These are phyloP conservation scores for Cubamyces lactineus DNA, from an alignment of 768 basidiomycete genomes.

Conservation along the genomic window DNA sequence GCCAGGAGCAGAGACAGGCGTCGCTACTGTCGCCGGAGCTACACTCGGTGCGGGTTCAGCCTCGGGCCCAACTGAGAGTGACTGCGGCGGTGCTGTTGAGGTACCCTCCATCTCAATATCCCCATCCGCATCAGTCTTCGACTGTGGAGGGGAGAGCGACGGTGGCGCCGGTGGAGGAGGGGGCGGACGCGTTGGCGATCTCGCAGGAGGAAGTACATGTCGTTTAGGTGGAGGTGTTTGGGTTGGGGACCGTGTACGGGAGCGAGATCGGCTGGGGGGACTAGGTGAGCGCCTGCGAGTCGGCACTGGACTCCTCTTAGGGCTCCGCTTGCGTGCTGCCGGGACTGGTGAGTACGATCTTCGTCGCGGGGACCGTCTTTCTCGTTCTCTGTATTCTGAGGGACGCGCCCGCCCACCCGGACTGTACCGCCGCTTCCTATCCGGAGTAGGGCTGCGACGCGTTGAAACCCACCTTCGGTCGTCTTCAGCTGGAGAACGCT, in stretches of 20 bases:
- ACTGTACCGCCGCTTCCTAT: slow-evolving; percentile 19
- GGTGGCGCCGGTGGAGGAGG: slow-evolving; percentile 10
- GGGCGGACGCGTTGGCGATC: slow-evolving; percentile 14
- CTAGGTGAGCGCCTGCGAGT: not conserved
- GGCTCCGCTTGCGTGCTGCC: slow-evolving; percentile 12
- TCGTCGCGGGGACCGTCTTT: slow-evolving; percentile 17
- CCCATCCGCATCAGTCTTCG: slow-evolving; percentile 12
- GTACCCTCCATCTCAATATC: slow-evolving; percentile 19
- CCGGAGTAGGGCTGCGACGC: slow-evolving; percentile 25
- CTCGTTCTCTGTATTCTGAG: slow-evolving; percentile 16
- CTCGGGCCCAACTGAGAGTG: not conserved
- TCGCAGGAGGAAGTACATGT: slow-evolving; percentile 21
- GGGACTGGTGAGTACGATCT: slow-evolving; percentile 13
- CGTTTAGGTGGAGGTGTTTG: slow-evolving; percentile 18
- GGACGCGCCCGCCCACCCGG: not conserved
- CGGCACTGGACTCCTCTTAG: slow-evolving; percentile 12
- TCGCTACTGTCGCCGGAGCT: not conserved
- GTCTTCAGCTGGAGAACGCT: slow-evolving; percentile 14
- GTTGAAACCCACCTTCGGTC: slow-evolving; percentile 2
- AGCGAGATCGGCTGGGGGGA: slow-evolving; percentile 21
- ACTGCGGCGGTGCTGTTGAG: not conserved
- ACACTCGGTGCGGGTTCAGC: not conserved
- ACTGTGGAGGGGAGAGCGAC: not conserved
- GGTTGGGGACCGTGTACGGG: slow-evolving; percentile 20
- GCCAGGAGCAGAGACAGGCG: not conserved